Conservation (phyloP, 2,329 filamentous ascomycete genomes). For the Alternaria burnsii region DNA sequence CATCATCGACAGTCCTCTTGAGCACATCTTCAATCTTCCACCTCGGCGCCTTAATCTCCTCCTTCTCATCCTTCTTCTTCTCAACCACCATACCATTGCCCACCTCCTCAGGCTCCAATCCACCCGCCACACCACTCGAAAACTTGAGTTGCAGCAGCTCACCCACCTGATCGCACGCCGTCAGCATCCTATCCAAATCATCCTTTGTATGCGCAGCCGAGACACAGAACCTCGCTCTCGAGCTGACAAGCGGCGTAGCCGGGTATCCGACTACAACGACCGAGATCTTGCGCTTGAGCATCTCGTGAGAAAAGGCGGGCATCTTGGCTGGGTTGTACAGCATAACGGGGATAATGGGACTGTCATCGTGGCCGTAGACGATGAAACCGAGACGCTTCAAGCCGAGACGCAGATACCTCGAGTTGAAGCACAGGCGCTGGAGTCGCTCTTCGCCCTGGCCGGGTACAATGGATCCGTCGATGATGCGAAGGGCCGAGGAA, state of each 20-base stretch:
- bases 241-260: conserved; percentile 93
- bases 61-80: conserved; percentile 55
- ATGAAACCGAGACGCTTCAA: conserved; percentile 97
- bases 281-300: conserved; percentile 97
- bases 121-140: conserved; percentile 93
- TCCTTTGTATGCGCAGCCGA: conserved; percentile 98
- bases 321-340: conserved; percentile 99
- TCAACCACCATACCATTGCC: conserved; percentile 60
- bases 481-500: conserved; percentile 83
- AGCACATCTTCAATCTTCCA: conserved; percentile 83
- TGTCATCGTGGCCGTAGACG: conserved; percentile 96
- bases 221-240: conserved; percentile 93
- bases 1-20: conserved; percentile 75
- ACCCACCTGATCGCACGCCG: conserved; percentile 91
- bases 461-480: conserved; percentile 84
- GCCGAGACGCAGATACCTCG: conserved; percentile 94
- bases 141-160: conserved; percentile 95
- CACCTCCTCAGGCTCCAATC: conserved; percentile 78
- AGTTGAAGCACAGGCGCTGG: conserved; percentile 97
- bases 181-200: conserved; percentile 87
- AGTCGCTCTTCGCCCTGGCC: conserved; percentile 96
- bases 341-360: conserved; percentile 91
- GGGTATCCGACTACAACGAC: conserved; percentile 98
- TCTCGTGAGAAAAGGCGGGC: conserved; percentile 97
- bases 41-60: conserved; percentile 70